Base-by-base conservation (phyloP, 2,329 filamentous ascomycete genomes). In the Alternaria panax region DNA sequence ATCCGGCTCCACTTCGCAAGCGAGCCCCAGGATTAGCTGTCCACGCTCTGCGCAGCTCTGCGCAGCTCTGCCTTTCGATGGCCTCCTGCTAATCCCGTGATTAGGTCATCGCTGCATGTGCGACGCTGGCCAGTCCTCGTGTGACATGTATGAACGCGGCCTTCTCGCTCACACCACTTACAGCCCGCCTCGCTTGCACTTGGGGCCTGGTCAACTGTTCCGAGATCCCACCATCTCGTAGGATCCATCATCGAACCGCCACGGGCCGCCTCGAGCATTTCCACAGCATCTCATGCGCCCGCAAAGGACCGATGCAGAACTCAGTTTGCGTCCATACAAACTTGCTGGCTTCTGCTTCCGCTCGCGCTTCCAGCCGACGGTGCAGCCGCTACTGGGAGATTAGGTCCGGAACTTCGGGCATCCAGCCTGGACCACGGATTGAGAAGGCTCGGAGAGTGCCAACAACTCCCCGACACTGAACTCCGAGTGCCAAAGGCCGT, bases 151-250 rank as follows among this genome's bases (percentile, higher is more conserved):
- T 52, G 30, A 45, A 30, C 45, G 55, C 51, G 43, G 53, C 60
- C 60, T 71, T 67, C 16, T 38, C 22, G 22, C 7, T 82, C 64
- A 68, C 59, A 59, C 60, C 58, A 64, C 54, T 27, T 30, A 50
- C 41, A 32, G 46, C 36, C 34, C 32, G 59, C 46, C 54, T 57
- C 36, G 57, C 52, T 51, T 54, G 45, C 20, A 51, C 16, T 38
- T 51, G n/a, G 54, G 36, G 24, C 46, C 41, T 43, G 45, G 34
- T 32, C 28, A 53, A 45, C 36, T 36, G 43, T 57, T 57, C 62
- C 60, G 55, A 65, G 55, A 56, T 67, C 60, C 51, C 47, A 54
- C 30, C 22, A 53, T 40, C 28, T 45, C 14, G 25, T 27, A 40
- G 43, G 18, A 42, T 51, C 55, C 53, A 61, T 59, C 14, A 14